These are phyloP conservation scores for Pichia paraexigua DNA, from an alignment of 805 yeast species.

Conservation along the genomic window DNA sequence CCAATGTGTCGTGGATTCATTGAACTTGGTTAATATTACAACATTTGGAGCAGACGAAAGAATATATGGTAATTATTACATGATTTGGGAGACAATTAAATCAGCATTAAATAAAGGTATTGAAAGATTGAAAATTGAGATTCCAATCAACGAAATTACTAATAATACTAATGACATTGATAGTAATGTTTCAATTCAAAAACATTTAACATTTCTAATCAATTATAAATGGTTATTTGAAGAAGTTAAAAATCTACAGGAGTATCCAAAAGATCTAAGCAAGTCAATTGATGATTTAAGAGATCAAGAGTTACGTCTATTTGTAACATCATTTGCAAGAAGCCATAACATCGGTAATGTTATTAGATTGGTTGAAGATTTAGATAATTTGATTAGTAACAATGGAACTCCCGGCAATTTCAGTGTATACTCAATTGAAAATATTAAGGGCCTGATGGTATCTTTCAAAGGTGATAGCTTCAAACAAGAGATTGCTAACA, in stretches of 20 bases:
- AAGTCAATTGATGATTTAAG: constrained; percentile 25
- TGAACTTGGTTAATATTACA: constrained; percentile 8
- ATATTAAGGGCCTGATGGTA: constrained; percentile 47
- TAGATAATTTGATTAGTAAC: constrained; percentile 41
- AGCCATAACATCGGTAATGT: constrained; percentile 58
- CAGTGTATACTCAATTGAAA: constrained; percentile 55
- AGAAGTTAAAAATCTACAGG: constrained; percentile 24
- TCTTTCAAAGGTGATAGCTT: constrained; percentile 56
- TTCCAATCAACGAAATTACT: neutral
- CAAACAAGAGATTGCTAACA: constrained; percentile 41
- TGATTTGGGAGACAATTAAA: constrained; percentile 20
- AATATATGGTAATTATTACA: constrained; percentile 15
- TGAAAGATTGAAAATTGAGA: constrained; percentile 6
- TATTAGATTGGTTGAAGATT: constrained; percentile 54
- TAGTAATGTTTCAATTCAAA: constrained; percentile 9
- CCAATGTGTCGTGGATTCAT: constrained; percentile 23
- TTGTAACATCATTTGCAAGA: constrained; percentile 38
- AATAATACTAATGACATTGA: constrained; percentile 6
- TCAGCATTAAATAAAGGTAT: constrained; percentile 8
- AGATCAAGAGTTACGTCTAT: constrained; percentile 31
- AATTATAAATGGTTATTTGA: constrained; percentile 48
- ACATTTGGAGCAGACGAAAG: constrained; percentile 13
- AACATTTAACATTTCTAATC: constrained; percentile 38
- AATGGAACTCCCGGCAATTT: constrained; percentile 45
- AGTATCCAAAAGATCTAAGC: constrained; percentile 17